phyloP scores from a whole-genome alignment of 2,329 filamentous ascomycete genomes.

The Fusarium nanum region DNA sequence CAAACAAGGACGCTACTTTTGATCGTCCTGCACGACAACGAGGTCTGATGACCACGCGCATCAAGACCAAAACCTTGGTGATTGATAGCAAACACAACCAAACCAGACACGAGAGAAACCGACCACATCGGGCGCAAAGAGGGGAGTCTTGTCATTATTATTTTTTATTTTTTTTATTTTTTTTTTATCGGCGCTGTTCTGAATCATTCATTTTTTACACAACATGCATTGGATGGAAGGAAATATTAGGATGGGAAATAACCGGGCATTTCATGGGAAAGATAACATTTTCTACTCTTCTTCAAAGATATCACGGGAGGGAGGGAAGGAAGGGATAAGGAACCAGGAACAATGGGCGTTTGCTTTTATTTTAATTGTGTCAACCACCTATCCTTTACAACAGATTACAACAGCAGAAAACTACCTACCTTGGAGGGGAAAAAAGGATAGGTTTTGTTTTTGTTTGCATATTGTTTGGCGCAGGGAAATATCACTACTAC shows the following conservation, averaged over 20 bases:
- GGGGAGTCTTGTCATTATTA: slow-evolving; percentile 19
- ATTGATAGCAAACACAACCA: slow-evolving; percentile 4
- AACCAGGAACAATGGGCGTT: slow-evolving; percentile 33
- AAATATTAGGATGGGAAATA: not conserved
- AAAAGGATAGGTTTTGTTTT: slow-evolving; percentile 32
- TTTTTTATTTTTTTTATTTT: slow-evolving; percentile 10
- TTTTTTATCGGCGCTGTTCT: slow-evolving; percentile 28
- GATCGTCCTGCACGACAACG: slow-evolving; percentile 12
- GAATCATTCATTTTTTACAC: slow-evolving; percentile 1
- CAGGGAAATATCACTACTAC: slow-evolving; percentile 34
- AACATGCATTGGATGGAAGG: slow-evolving; percentile 38
- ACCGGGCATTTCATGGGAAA: slow-evolving; percentile 39
- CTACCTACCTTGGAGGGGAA: not conserved
- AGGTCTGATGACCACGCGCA: slow-evolving; percentile 31
- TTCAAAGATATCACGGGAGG: slow-evolving; percentile 35
- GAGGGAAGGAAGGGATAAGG: slow-evolving; percentile 3
- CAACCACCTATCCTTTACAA: slow-evolving; percentile 14
- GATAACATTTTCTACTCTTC: not conserved
- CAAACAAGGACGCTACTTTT: slow-evolving; percentile 12
- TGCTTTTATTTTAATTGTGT: slow-evolving; percentile 12
- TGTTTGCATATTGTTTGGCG: slow-evolving; percentile 44
- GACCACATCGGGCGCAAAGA: slow-evolving; percentile 22
- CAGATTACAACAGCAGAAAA: slow-evolving; percentile 26
- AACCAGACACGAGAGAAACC: slow-evolving; percentile 2
- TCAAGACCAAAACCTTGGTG: slow-evolving; percentile 6